These are phyloP conservation scores for Suhomyces vadensis DNA, from an alignment of 805 yeast genomes.

Conservation along the genomic window DNA sequence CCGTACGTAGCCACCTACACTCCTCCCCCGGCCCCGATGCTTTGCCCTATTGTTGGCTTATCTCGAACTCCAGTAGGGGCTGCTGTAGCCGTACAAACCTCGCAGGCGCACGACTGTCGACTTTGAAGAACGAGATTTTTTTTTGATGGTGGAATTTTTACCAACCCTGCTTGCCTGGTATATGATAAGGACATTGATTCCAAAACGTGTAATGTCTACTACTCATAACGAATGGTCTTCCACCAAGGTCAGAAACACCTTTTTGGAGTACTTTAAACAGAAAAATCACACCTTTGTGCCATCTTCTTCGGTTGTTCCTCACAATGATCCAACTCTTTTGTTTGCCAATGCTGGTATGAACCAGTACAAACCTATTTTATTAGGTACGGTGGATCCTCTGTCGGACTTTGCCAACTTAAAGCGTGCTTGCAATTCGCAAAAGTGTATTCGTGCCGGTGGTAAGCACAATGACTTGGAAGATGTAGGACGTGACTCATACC, in stretches of 20 bases:
- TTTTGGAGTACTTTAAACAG: slow-evolving; percentile 73
- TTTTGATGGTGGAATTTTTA: neutral
- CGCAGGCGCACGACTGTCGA: slow-evolving; percentile 5
- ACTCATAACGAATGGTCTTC: slow-evolving; percentile 41
- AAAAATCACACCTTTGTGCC: slow-evolving; percentile 80
- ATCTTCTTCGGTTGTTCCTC: slow-evolving; percentile 94
- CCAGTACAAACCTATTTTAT: slow-evolving; percentile 95
- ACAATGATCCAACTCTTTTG: slow-evolving; percentile 93
- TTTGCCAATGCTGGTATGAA: slow-evolving; percentile 99
- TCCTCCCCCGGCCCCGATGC: neutral
- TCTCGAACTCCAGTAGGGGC: neutral
- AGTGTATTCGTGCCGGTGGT: slow-evolving; percentile 99
- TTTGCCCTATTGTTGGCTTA: slow-evolving; percentile 3
- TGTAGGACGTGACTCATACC: slow-evolving; percentile 97
- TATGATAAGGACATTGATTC: slow-evolving; percentile 17
- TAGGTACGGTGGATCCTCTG: slow-evolving; percentile 96
- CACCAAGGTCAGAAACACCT: slow-evolving; percentile 73
- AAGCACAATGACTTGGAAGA: slow-evolving; percentile 97
- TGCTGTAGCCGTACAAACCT: too few relatives aligned
- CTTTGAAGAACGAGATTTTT: neutral
- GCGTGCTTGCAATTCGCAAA: slow-evolving; percentile 93
- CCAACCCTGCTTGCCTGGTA: slow-evolving; percentile 1
- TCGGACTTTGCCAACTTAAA: slow-evolving; percentile 81
- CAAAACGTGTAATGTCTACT: slow-evolving; percentile 25
- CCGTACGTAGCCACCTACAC: neutral